Evolutionary conservation across 768 basidiomycete species (phyloP), one percentile per base, ranked within the genome.

Genomic region (Mycena venus): DNA sequence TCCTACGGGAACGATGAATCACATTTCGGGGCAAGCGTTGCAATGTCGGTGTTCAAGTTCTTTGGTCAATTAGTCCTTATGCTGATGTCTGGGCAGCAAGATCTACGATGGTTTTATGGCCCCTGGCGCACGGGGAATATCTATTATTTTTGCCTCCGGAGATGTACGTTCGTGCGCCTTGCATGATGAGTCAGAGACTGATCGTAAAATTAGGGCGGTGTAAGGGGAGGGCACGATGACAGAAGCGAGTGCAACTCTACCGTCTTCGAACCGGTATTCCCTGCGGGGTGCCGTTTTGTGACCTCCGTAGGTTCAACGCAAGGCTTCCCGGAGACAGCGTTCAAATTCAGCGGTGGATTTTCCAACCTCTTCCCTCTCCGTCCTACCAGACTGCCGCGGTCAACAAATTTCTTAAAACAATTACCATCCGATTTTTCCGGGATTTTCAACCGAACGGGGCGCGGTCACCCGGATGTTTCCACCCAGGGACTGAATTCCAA

Each of bases 191-290:
- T 19, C 14, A 19, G 60, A 51, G 12, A 32, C 31, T 4, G 25
- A 23, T 25, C 21, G n/a, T n/a, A n/a, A n/a, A n/a, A n/a, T 34
- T 29, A 68, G 66, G 66, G 66, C 7, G 66, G 66, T 15, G 66
- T 68, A 4, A 38, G 29, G 19, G 70, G 62, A 4, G 31, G 34
- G 38, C 55, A 65, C 23, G 17, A n/a, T n/a, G n/a, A n/a, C n/a
- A n/a, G n/a, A n/a, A n/a, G 12, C 12, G 83, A 80, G 55, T 80
- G 55, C 9, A 75, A 7, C 34, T 29, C 38, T 44, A 53, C 29
- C 32, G 14, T 77, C 8, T 87, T 87, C 74, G 76, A 78, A 49
- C 83, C 85, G 2, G 44, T 51, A 0, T 75, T 75, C 63, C 74
- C 74, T 1, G 70, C 74, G 0, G 29, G 47, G 0, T n/a, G 72